Conservation (phyloP, 2,329 filamentous ascomycete species). For the Talaromyces atroroseus region DNA sequence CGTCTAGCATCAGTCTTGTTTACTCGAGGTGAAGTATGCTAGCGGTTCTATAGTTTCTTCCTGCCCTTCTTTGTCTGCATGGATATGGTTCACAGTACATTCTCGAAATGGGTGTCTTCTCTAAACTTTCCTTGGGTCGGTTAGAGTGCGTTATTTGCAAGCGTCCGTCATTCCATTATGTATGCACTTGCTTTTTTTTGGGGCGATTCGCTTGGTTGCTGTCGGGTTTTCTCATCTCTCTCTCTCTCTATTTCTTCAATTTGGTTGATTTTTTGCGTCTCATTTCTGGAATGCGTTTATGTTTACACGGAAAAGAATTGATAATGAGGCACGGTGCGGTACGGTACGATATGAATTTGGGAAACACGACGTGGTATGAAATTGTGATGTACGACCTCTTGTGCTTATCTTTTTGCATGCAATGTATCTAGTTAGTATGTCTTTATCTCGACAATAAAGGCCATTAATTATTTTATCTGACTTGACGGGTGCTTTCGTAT, state of each 20-base stretch:
- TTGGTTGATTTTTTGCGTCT: background rate
- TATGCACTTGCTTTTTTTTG: background rate
- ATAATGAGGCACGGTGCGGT: conserved; percentile 2
- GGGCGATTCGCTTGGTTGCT: background rate
- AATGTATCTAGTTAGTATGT: conserved; percentile 6
- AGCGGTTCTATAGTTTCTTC: background rate
- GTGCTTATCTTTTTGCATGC: background rate
- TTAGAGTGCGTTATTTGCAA: background rate
- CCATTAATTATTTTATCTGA: background rate
- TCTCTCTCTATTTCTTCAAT: background rate
- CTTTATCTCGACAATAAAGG: background rate
- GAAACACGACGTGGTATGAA: background rate
- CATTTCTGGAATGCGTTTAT: background rate
- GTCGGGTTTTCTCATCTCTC: background rate
- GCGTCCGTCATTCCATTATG: background rate
- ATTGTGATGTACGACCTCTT: background rate
- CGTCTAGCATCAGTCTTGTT: background rate
- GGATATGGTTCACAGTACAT: too few species aligned
- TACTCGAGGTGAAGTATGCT: background rate
- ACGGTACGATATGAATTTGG: background rate
- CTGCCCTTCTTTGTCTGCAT: background rate
- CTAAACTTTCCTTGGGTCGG: background rate
- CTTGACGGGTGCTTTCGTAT: background rate
- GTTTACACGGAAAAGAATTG: background rate
- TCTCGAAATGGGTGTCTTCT: background rate